These are phyloP conservation scores for Bacidia rubella DNA, from an alignment of 495 filamentous ascomycete species.

Conservation along the genomic window DNA sequence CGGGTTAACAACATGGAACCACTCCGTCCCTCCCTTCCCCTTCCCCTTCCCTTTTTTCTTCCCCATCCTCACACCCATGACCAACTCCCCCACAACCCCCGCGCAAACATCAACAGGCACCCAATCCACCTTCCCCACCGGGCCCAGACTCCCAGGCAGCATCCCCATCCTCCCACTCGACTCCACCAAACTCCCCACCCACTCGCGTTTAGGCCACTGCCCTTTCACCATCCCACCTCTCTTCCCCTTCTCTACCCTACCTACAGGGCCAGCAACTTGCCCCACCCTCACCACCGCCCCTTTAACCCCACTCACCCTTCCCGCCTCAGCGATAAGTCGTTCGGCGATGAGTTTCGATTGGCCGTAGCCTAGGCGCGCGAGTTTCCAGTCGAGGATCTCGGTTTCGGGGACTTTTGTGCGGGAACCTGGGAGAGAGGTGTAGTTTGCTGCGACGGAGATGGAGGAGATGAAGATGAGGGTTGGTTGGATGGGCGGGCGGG, in stretches of 20 bases:
- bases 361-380: constrained; percentile 16
- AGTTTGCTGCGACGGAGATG: constrained; percentile 22
- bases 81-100: background rate
- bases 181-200: constrained; percentile 22
- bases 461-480: constrained; percentile 49
- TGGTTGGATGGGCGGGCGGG: constrained; percentile 23
- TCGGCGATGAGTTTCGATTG: constrained; percentile 20
- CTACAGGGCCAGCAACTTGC: constrained; percentile 16
- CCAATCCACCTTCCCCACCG: background rate
- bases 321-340: constrained; percentile 12
- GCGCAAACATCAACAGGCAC: background rate
- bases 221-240: too few species aligned
- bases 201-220: constrained; percentile 26
- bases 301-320: constrained; percentile 1
- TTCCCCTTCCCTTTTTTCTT: background rate
- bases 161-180: background rate
- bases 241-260: background rate
- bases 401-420: constrained; percentile 1
- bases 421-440: too few species aligned
- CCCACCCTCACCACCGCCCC: constrained; percentile 12
- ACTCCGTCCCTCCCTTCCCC: background rate
- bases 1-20: background rate
- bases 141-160: background rate
- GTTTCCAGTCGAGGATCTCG: background rate
- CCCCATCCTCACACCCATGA: too few species aligned